phyloP scores from a whole-genome alignment of 2,329 filamentous ascomycete species.

The Dothideomycetes sp. region DNA sequence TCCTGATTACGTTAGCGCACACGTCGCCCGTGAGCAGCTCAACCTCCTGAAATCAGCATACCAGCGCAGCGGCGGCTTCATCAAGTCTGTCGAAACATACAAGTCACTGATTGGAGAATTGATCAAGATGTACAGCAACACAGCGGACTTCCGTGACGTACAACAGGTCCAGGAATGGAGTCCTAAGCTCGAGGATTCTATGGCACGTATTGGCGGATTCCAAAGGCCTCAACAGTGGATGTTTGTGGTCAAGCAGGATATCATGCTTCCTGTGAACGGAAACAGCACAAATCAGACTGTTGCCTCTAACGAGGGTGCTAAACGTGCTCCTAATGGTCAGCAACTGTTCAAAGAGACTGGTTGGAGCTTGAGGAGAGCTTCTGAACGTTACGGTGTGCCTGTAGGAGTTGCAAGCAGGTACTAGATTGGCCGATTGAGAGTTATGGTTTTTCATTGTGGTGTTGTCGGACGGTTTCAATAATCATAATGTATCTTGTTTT shows the following conservation, averaged over 20 bases:
- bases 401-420: too few species aligned
- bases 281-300: background rate
- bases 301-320: background rate
- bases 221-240: constrained; percentile 6
- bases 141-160: background rate
- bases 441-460: too few species aligned
- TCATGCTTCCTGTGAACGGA: background rate
- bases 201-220: background rate
- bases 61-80: constrained; percentile 36
- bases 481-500: too few species aligned
- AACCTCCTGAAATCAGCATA: constrained; percentile 31
- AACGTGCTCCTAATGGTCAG: background rate
- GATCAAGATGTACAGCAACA: constrained; percentile 1
- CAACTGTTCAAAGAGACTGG: constrained; percentile 4
- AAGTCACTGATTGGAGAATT: constrained; percentile 27
- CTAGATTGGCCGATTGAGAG: too few species aligned
- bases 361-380: constrained; percentile 8
- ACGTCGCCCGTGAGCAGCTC: constrained; percentile 29
- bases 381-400: background rate
- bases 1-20: constrained; percentile 16
- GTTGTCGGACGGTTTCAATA: too few species aligned
- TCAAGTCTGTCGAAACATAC: constrained; percentile 41
- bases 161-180: constrained; percentile 1
- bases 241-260: constrained; percentile 5
- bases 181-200: constrained; percentile 4